Percentiles rank a stretch among this genome's conserved stretches.
phyloP scores from a whole-genome alignment of 1,284 basidiomycete species.

The Fomes fomentarius region DNA sequence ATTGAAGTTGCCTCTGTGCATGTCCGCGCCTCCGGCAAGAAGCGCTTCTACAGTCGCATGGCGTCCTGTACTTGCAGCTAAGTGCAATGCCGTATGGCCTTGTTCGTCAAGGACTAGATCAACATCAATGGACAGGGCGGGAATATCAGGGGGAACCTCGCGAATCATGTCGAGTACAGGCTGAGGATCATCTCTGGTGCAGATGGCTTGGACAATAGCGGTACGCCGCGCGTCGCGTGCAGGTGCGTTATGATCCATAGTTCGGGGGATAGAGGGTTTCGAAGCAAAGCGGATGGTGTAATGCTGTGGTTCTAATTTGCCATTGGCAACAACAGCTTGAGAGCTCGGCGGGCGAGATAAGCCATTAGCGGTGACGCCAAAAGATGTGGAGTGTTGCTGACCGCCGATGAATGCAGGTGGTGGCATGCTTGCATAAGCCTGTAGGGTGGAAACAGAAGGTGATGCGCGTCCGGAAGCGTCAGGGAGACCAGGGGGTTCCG shows the following conservation, averaged over 20 bases:
- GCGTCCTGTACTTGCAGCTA: conserved; percentile 88
- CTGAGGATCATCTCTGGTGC: conserved; percentile 66
- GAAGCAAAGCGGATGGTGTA: conserved; percentile 65
- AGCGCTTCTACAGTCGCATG: conserved; percentile 70
- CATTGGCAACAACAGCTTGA: conserved; percentile 24
- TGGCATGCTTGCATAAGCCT: conserved; percentile 23
- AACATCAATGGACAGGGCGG: conserved; percentile 50
- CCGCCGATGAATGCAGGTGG: conserved; percentile 16
- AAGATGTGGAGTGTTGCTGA: conserved; percentile 11
- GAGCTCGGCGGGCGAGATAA: conserved; percentile 26
- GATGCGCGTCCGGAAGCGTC: conserved; percentile 20
- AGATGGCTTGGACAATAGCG: conserved; percentile 65
- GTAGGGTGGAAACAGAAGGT: conserved; percentile 5
- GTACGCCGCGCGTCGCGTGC: conserved; percentile 64
- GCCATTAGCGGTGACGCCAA: conserved; percentile 16
- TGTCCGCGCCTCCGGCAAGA: conserved; percentile 77
- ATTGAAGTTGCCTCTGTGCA: conserved; percentile 88
- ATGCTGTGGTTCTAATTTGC: conserved; percentile 26
- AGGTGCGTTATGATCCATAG: conserved; percentile 57
- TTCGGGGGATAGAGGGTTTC: conserved; percentile 63
- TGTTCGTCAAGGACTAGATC: conserved; percentile 91
- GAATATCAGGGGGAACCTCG: conserved; percentile 57
- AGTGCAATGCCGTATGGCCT: conserved; percentile 93
- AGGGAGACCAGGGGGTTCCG: conserved; percentile 44
- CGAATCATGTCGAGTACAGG: conserved; percentile 66